phyloP scores from a whole-genome alignment of 1,139 yeast genomes.

The Saccharomyces pastorianus region DNA sequence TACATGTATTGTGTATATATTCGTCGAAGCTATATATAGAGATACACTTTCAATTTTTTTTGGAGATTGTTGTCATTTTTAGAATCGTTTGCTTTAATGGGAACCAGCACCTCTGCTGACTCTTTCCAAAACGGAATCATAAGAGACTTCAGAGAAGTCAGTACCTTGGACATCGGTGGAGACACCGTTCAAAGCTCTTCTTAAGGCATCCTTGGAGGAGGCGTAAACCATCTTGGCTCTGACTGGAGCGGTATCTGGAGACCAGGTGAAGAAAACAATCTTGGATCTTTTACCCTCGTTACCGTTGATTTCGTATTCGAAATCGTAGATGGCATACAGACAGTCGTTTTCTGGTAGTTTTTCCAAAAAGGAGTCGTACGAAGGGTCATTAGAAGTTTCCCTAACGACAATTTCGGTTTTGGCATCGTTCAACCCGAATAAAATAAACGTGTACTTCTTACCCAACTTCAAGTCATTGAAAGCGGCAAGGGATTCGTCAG shows the following conservation, averaged over 20 bases:
- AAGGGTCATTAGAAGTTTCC: constrained; percentile 62
- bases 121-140: constrained; percentile 83
- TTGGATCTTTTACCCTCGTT: constrained; percentile 96
- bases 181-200: constrained; percentile 94
- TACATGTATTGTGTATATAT: not conserved
- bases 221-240: constrained; percentile 97
- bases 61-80: not conserved
- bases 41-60: not conserved
- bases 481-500: constrained; percentile 87
- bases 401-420: constrained; percentile 90
- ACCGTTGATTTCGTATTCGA: constrained; percentile 81
- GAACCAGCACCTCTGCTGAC: constrained; percentile 77
- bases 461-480: constrained; percentile 85
- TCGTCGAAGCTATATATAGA: not conserved
- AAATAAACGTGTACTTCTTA: constrained; percentile 75
- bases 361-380: constrained; percentile 77
- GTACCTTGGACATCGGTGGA: constrained; percentile 95
- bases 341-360: constrained; percentile 93
- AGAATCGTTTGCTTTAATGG: constrained; percentile 33
- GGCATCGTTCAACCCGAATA: constrained; percentile 69
- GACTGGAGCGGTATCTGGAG: constrained; percentile 94
- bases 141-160: constrained; percentile 92
- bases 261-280: constrained; percentile 91
- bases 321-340: constrained; percentile 93
- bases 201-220: constrained; percentile 91